Conservation (phyloP, 768 basidiomycete species). For the Tulasnella calospora region DNA sequence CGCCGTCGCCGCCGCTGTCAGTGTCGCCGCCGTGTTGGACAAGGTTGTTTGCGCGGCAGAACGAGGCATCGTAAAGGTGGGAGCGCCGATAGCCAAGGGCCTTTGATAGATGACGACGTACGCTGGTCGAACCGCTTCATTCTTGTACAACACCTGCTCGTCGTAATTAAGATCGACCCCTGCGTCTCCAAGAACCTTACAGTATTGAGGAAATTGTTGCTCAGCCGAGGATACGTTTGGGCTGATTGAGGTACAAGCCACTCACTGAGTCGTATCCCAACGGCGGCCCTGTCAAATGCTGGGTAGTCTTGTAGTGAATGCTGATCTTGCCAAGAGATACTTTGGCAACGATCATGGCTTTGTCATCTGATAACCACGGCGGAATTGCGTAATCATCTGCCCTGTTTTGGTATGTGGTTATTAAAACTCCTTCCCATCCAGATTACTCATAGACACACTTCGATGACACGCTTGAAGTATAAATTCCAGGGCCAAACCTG, state of each 20-base stretch:
- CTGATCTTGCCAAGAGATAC: neutral
- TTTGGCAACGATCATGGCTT: neutral
- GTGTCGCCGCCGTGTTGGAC: neutral
- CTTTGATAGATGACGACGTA: neutral
- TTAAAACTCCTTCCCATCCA: neutral
- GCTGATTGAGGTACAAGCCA: neutral
- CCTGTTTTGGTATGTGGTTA: neutral
- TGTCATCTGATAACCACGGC: neutral
- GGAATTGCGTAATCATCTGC: slow-evolving; percentile 6
- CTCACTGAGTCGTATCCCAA: slow-evolving; percentile 2
- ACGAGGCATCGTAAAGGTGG: too few relatives aligned
- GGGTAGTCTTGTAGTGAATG: neutral
- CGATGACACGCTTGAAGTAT: slow-evolving; percentile 8
- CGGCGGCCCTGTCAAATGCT: neutral
- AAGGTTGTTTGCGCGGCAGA: too few relatives aligned
- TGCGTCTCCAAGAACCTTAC: neutral
- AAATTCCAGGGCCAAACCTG: neutral
- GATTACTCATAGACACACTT: neutral
- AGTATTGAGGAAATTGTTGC: neutral
- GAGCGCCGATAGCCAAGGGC: neutral
- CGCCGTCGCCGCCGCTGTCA: neutral
- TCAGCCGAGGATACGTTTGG: neutral
- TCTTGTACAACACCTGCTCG: slow-evolving; percentile 1
- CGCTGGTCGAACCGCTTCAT: neutral
- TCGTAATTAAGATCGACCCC: neutral